These are phyloP conservation scores for Talaromyces sp. DNA, from an alignment of 2,329 filamentous ascomycete genomes.

Conservation along the genomic window DNA sequence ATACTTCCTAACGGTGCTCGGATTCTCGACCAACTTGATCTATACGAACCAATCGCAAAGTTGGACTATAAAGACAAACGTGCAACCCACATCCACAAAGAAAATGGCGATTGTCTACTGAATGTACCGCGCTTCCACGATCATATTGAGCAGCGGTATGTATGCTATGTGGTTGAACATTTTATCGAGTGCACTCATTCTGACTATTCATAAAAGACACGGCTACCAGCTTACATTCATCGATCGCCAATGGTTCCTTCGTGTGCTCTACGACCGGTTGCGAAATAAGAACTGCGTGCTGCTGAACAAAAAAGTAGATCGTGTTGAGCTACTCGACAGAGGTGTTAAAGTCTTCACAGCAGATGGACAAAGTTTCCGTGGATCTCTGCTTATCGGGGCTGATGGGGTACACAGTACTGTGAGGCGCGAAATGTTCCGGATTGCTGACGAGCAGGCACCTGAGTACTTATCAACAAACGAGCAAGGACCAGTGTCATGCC, in stretches of 20 bases:
- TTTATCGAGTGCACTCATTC: neutral
- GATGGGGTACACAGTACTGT: slow-evolving; percentile 42
- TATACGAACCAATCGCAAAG: slow-evolving; percentile 28
- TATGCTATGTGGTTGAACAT: neutral
- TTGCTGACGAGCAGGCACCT: slow-evolving; percentile 3
- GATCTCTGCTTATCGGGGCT: slow-evolving; percentile 39
- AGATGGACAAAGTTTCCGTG: slow-evolving; percentile 21
- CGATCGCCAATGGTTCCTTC: slow-evolving; percentile 22
- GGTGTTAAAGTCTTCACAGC: slow-evolving; percentile 8
- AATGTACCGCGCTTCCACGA: neutral
- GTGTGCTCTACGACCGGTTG: slow-evolving; percentile 22
- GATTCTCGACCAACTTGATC: slow-evolving; percentile 52
- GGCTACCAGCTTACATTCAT: slow-evolving; percentile 23
- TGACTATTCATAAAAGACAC: slow-evolving; percentile 2
- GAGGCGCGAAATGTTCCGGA: slow-evolving; percentile 30
- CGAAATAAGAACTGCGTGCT: slow-evolving; percentile 31
- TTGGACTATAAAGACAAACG: neutral
- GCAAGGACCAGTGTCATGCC: neutral
- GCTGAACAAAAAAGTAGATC: slow-evolving; percentile 27
- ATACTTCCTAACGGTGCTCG: slow-evolving; percentile 43
- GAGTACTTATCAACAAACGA: neutral
- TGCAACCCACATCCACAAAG: neutral
- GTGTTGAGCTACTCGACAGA: slow-evolving; percentile 22
- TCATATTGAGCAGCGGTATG: neutral
- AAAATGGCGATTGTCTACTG: neutral